Evolutionary conservation across 202 grass and related monocot genomes (phyloP).

Genomic region (Bolboschoenoplectus hybrid): DNA sequence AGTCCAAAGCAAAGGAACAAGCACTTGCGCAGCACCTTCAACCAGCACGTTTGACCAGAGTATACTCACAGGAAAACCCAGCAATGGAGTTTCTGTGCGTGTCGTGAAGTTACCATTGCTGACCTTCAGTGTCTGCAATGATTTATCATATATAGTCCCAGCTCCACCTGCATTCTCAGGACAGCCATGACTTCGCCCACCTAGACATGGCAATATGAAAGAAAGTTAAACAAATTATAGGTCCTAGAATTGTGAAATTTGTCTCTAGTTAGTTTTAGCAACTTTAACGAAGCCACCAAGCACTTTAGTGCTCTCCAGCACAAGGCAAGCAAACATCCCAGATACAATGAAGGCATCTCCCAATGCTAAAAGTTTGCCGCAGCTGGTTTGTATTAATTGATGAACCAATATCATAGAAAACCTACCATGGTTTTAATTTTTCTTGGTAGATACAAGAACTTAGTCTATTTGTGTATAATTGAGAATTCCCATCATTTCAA

Average conservation of each 20-base stretch:
- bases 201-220: conserved; percentile 48
- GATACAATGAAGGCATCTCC: neutral
- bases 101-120: conserved; percentile 98
- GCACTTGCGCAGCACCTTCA: conserved; percentile 79
- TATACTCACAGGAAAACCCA: conserved; percentile 72
- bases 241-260: neutral
- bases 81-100: conserved; percentile 88
- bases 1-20: conserved; percentile 96
- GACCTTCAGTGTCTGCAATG: conserved; percentile 82
- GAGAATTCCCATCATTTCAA: neutral
- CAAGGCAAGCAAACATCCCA: neutral
- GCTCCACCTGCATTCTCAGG: conserved; percentile 89
- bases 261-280: neutral
- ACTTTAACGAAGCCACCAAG: neutral
- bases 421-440: neutral
- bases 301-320: conserved; percentile 7
- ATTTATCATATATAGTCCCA: conserved; percentile 88
- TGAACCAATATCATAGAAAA: conserved; percentile 21
- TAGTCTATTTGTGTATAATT: neutral
- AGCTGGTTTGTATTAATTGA: neutral
- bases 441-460: neutral
- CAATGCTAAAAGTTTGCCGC: neutral
- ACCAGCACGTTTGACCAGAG: conserved; percentile 98
- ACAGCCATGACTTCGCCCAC: conserved; percentile 86
- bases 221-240: conserved; percentile 11